Evolutionary conservation across 2,329 filamentous ascomycete genomes (phyloP).

Genomic region (Fusarium tupiense): DNA sequence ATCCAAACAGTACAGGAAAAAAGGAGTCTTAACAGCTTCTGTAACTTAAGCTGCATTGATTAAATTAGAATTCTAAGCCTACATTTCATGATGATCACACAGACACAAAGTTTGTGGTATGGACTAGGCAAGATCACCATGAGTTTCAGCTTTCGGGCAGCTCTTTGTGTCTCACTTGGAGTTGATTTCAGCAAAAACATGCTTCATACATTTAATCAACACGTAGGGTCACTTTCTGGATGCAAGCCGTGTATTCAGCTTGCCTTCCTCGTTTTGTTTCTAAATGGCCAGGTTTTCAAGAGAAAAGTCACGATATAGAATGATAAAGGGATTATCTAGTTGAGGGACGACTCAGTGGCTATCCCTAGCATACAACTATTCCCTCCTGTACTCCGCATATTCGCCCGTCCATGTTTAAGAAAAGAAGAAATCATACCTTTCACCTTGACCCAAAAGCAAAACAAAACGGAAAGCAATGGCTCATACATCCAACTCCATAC

Average conservation of each 20-base stretch:
- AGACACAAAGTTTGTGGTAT: neutral
- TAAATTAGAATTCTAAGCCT: neutral
- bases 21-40: neutral
- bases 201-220: neutral
- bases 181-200: neutral
- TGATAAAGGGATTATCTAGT: neutral
- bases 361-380: neutral
- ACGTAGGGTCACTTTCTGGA: neutral
- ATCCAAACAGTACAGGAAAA: neutral
- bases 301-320: neutral
- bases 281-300: neutral
- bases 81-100: neutral
- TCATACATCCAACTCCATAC: slow-evolving; percentile 39
- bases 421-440: slow-evolving; percentile 12
- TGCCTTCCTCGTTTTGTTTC: neutral
- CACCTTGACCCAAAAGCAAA: slow-evolving; percentile 7
- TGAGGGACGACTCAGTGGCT: neutral
- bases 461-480: slow-evolving; percentile 26
- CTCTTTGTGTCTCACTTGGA: neutral
- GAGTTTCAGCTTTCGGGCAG: neutral
- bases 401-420: slow-evolving; percentile 20
- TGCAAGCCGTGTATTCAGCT: neutral
- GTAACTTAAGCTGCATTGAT: neutral
- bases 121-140: neutral
- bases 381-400: slow-evolving; percentile 3